Conservation (phyloP, 1,284 basidiomycete genomes). For the Dichomitus squalens region DNA sequence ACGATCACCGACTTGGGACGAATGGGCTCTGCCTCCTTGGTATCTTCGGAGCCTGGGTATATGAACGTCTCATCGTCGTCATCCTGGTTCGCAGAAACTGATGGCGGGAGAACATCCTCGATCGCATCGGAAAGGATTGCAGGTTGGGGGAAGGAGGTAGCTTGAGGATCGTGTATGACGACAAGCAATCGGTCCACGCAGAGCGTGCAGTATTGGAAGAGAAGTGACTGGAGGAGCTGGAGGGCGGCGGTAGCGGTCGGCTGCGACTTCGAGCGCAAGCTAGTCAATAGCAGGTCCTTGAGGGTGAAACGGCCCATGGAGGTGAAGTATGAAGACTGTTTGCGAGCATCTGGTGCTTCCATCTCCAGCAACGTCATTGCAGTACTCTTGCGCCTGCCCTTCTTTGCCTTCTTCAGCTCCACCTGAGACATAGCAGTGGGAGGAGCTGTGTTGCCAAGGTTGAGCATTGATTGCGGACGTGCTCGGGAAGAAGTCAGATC, state of each 20-base stretch:
- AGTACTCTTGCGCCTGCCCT: constrained; percentile 73
- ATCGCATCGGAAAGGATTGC: constrained; percentile 35
- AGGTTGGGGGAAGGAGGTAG: constrained; percentile 76
- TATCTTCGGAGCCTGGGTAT: constrained; percentile 56
- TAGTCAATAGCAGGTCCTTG: constrained; percentile 84
- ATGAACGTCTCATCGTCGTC: constrained; percentile 68
- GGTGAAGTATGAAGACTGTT: constrained; percentile 79
- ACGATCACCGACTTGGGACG: constrained; percentile 28
- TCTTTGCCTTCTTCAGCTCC: constrained; percentile 42
- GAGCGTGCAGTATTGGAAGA: constrained; percentile 70
- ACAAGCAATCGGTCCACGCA: constrained; percentile 69
- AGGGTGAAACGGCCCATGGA: constrained; percentile 87
- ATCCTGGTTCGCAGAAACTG: constrained; percentile 38
- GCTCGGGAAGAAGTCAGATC: constrained; percentile 50
- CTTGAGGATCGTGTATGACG: constrained; percentile 66
- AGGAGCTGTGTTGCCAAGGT: constrained; percentile 42
- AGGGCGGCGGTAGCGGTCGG: constrained; percentile 74
- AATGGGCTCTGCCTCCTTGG: constrained; percentile 20
- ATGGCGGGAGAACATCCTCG: constrained; percentile 11
- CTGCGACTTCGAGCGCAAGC: constrained; percentile 68
- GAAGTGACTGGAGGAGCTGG: constrained; percentile 77
- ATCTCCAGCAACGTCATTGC: constrained; percentile 84
- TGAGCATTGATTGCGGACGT: constrained; percentile 50
- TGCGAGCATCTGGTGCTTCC: constrained; percentile 72
- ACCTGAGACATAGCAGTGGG: constrained; percentile 37